A percentile compares a stretch with the other conserved stretches of the same genome.
Conservation (phyloP, 192 early-diverging fungal species). For the Entomortierella lignicola region DNA sequence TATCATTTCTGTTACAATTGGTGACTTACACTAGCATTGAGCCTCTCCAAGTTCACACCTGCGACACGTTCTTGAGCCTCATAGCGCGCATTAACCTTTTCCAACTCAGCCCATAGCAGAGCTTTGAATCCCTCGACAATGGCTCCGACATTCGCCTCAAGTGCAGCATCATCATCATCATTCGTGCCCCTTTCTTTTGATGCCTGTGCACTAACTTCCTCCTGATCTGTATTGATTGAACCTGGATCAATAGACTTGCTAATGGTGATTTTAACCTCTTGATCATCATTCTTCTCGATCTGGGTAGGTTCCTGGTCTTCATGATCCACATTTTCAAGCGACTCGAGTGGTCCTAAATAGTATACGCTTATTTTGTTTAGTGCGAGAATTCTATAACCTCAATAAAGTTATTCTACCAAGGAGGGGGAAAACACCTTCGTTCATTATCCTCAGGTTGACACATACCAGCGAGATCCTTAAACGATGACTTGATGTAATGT, state of each 20-base stretch:
- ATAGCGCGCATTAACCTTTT: slow-evolving; percentile 65
- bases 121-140: slow-evolving; percentile 54
- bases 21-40: slow-evolving; percentile 44
- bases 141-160: slow-evolving; percentile 16
- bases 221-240: background rate
- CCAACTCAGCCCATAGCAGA: slow-evolving; percentile 56
- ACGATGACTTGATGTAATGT: slow-evolving; percentile 54
- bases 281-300: slow-evolving; percentile 5
- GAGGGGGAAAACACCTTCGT: background rate
- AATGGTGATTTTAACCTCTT: background rate
- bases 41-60: slow-evolving; percentile 41
- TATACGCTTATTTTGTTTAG: no score
- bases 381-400: no score
- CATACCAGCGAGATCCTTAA: slow-evolving; percentile 40
- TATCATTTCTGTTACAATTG: no score
- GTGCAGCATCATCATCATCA: slow-evolving; percentile 3
- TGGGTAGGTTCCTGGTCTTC: slow-evolving; percentile 6
- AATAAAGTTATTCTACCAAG: no score
- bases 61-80: slow-evolving; percentile 52
- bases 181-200: background rate
- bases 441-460: background rate
- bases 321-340: slow-evolving; percentile 37
- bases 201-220: no score
- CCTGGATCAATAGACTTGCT: background rate
- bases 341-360: slow-evolving; percentile 24